phyloP scores from a whole-genome alignment of 1,139 yeast genomes.

The Candida anutae region DNA sequence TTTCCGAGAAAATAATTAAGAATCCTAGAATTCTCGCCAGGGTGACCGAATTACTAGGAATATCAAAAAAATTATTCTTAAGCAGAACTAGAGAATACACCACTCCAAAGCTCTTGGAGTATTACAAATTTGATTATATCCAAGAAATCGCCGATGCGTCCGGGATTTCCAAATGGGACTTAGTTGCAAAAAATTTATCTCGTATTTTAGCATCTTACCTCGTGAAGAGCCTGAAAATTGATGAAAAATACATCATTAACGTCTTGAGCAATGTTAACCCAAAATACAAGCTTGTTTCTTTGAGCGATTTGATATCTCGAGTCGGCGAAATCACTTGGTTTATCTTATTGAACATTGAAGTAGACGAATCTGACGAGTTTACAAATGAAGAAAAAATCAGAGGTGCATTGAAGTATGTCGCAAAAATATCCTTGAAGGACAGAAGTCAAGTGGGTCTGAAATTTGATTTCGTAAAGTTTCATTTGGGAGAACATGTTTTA shows the following conservation, averaged over 20 bases:
- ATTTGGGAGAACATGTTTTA: conserved; percentile 52
- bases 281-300: conserved; percentile 23
- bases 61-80: conserved; percentile 55
- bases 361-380: conserved; percentile 18
- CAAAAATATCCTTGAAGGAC: conserved; percentile 18
- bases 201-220: conserved; percentile 35
- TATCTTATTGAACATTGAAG: conserved; percentile 29
- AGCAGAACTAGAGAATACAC: conserved; percentile 66
- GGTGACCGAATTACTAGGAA: conserved; percentile 58
- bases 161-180: conserved; percentile 23
- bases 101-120: conserved; percentile 66
- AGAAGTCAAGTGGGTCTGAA: conserved; percentile 7
- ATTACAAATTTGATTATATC: conserved; percentile 55
- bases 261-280: conserved; percentile 51
- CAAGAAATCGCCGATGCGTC: conserved; percentile 43
- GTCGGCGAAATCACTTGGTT: conserved; percentile 40
- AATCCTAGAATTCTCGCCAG: conserved; percentile 50
- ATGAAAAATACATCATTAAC: conserved; percentile 44
- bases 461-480: conserved; percentile 13
- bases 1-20: conserved; percentile 61
- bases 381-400: conserved; percentile 25
- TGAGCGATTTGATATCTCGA: conserved; percentile 37
- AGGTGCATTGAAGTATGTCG: conserved; percentile 34
- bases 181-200: conserved; percentile 29
- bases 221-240: conserved; percentile 30